These are phyloP conservation scores for Gastrolobium bilobum DNA, from an alignment of 306 rosid genomes.

Conservation along the genomic window DNA sequence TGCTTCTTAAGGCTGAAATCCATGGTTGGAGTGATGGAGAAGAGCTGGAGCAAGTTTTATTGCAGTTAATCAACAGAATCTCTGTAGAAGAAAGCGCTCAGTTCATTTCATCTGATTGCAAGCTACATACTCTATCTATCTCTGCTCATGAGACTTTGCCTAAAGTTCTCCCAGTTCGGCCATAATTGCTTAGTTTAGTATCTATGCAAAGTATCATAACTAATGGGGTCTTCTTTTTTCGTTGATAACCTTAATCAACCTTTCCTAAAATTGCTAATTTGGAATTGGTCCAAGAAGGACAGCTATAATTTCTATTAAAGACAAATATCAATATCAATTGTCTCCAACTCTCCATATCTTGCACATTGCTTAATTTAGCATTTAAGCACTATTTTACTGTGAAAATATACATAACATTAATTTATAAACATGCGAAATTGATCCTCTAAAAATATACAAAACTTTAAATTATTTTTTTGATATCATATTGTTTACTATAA, in stretches of 20 bases:
- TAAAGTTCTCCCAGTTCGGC: constrained; percentile 58
- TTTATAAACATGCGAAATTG: too few species aligned
- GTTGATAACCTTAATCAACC: neutral
- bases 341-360: neutral
- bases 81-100: constrained; percentile 42
- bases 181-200: constrained; percentile 21
- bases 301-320: neutral
- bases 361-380: neutral
- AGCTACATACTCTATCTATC: constrained; percentile 49
- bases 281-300: constrained; percentile 27
- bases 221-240: neutral
- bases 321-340: constrained; percentile 9
- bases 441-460: neutral
- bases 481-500: too few species aligned
- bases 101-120: constrained; percentile 64
- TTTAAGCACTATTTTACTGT: neutral
- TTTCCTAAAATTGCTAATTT: neutral
- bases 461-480: too few species aligned
- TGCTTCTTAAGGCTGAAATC: constrained; percentile 62
- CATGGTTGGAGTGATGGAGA: constrained; percentile 68
- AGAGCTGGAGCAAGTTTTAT: constrained; percentile 53
- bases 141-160: constrained; percentile 58
- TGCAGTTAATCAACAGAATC: constrained; percentile 52
- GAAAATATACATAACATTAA: too few species aligned
- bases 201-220: constrained; percentile 18